Percentiles rank a stretch among this genome's conserved stretches.
Conservation (phyloP, 208 protist genomes). For the Trypanosoma conorhini region DNA sequence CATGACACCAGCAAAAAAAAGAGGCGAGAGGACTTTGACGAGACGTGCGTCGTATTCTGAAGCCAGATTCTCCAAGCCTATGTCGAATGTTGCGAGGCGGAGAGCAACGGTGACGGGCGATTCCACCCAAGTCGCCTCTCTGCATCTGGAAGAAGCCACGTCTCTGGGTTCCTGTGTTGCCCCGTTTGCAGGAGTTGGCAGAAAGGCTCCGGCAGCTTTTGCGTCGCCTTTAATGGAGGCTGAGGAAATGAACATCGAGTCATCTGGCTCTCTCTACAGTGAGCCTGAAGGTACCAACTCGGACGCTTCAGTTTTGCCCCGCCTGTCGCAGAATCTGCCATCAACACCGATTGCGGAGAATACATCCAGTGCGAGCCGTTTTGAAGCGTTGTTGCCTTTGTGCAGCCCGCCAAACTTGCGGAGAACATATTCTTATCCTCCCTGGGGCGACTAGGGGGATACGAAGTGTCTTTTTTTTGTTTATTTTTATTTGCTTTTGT, state of each 20-base stretch:
- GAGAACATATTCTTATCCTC: not conserved
- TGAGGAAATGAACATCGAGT: not conserved
- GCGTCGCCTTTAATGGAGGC: not conserved
- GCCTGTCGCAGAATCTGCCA: not conserved
- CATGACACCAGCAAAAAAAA: not conserved
- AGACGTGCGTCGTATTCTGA: not conserved
- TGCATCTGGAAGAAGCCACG: not conserved
- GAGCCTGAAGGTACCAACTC: not conserved
- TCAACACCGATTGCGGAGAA: not conserved
- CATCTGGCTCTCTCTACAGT: constrained; percentile 1
- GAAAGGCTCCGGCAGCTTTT: not conserved
- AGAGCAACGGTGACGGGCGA: not conserved
- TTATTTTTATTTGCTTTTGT: constrained; percentile 16
- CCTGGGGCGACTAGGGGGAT: not conserved
- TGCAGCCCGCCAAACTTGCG: not conserved
- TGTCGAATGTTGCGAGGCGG: not conserved
- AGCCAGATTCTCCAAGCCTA: not conserved
- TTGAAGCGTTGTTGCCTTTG: constrained; percentile 6
- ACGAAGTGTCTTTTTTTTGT: constrained; percentile 12
- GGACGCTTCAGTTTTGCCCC: not conserved
- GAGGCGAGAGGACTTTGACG: not conserved
- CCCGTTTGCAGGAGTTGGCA: not conserved
- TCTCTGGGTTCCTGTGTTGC: not conserved
- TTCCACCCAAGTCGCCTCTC: not conserved
- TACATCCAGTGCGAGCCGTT: not conserved